These are phyloP conservation scores for Protea cynaroides DNA, from an alignment of 164 flowering plant species.

Conservation along the genomic window DNA sequence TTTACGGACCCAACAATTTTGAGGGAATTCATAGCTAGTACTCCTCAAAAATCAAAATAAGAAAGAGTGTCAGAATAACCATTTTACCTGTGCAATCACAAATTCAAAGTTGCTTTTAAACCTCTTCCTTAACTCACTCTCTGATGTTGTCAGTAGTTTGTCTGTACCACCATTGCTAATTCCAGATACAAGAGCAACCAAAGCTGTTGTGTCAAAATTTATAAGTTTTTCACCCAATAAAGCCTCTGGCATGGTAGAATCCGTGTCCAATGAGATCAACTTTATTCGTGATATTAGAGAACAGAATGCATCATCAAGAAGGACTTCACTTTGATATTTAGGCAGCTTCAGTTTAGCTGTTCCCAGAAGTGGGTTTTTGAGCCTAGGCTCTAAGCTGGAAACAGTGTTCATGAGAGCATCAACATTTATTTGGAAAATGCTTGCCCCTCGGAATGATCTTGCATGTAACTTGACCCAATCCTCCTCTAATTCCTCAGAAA, in stretches of 20 bases:
- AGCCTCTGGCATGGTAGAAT: conserved; percentile 12
- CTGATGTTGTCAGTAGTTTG: conserved; percentile 48
- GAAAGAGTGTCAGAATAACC: neutral
- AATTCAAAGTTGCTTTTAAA: conserved; percentile 77
- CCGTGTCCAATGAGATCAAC: conserved; percentile 12
- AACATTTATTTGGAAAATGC: conserved; percentile 44
- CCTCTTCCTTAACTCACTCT: conserved; percentile 48
- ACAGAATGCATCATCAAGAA: conserved; percentile 30
- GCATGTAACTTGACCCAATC: conserved; percentile 50
- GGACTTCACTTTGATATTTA: neutral
- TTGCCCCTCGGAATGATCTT: conserved; percentile 42
- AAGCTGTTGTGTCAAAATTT: conserved; percentile 90
- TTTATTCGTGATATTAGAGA: conserved; percentile 41
- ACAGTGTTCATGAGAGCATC: conserved; percentile 10
- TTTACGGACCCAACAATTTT: neutral
- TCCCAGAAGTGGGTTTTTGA: conserved; percentile 1
- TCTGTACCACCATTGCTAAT: conserved; percentile 73
- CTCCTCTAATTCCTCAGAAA: conserved; percentile 40
- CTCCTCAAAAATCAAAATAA: too few relatives aligned
- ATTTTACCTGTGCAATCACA: conserved; percentile 73
- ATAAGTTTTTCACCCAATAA: conserved; percentile 29
- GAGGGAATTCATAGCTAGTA: neutral
- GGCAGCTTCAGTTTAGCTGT: conserved; percentile 8
- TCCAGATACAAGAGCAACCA: conserved; percentile 87
- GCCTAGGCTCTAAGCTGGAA: conserved; percentile 8